Base-by-base conservation (phyloP, 2,329 filamentous ascomycete species). In the Neonectria neomacrospora region DNA sequence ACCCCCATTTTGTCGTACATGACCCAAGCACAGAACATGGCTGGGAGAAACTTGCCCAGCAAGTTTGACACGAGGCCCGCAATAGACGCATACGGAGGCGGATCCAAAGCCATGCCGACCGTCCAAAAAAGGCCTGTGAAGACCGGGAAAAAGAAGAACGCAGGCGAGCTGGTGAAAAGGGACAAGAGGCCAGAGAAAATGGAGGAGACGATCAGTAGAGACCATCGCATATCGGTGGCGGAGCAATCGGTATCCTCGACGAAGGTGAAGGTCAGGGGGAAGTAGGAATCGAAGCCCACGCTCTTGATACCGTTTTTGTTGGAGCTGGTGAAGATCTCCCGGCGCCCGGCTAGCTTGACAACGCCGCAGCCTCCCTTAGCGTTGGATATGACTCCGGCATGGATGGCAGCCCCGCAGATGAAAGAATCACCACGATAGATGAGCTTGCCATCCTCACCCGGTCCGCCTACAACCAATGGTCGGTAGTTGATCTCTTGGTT, bases 401-500 rank as follows among this genome's bases (percentile, higher is more conserved):
- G 94, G 53, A 97, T 92, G 34, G 93, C 94, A 12, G 94, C 86
- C 62, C 89, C 90, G 74, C 94, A 97, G 58, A 97, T 90, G 79
- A 92, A 96, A 14, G 93, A 96, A 78, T 97, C 94, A 10, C 91
- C 93, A 18, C 96, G 91, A 76, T 98, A 98, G 22, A 91, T 82
- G 0, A 90, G 85, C 32, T 77, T 66, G 3, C 76, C 72, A 18
- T 79, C 76, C 6, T 73, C 70, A 28, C 83, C 79, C 52, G 87
- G 87, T 0, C 90, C 90, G n/a, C 91, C 91, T 26, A 93, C 82
- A 2, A 93, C 85, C n/a, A 92, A 75, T 1, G 88, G 81, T 23
- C 78, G 80, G 73, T 93, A 93, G 48, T 86, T 81, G 54, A 92
- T 80, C 67, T 90, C 86, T 69, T 90, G 83, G 67, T 88, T 86